Percentiles rank a stretch among this genome's conserved stretches.
Evolutionary conservation across 192 early-diverging fungal genomes (phyloP).

Genomic region (Podila verticillata): DNA sequence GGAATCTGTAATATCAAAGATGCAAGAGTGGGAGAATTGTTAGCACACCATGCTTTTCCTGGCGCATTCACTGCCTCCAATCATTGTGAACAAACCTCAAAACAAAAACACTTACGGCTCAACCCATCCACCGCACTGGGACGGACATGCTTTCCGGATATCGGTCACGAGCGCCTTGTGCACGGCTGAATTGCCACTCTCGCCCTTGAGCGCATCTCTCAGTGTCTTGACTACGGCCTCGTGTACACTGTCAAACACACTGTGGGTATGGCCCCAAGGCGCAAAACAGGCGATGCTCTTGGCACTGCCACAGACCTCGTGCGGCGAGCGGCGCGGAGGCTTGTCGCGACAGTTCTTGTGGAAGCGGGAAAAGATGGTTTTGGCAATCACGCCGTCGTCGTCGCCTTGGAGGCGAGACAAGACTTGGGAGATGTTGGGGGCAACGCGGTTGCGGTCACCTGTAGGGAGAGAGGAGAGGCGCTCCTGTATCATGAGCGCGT

Average conservation of each 20-base stretch:
- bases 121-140: conserved; percentile 9
- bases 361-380: conserved; percentile 13
- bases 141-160: conserved; percentile 7
- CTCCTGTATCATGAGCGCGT: background rate
- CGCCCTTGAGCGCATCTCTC: background rate
- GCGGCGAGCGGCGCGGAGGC: conserved; percentile 22
- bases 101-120: background rate
- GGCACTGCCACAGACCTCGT: conserved; percentile 25
- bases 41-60: too few species aligned
- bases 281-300: conserved; percentile 31
- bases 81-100: too few species aligned
- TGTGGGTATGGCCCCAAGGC: conserved; percentile 10
- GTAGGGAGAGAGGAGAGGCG: conserved; percentile 5
- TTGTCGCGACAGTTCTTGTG: conserved; percentile 14
- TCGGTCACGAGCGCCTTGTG: conserved; percentile 1
- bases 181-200: background rate
- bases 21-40: background rate
- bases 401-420: background rate
- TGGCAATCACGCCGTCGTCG: conserved; percentile 9
- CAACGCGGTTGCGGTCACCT: background rate
- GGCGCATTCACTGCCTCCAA: too few species aligned
- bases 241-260: conserved; percentile 16
- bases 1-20: too few species aligned
- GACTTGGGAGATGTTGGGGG: background rate
- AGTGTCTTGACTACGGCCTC: conserved; percentile 2